Conservation (phyloP, 2,329 filamentous ascomycete species). For the Albophoma yamanashiensis region DNA sequence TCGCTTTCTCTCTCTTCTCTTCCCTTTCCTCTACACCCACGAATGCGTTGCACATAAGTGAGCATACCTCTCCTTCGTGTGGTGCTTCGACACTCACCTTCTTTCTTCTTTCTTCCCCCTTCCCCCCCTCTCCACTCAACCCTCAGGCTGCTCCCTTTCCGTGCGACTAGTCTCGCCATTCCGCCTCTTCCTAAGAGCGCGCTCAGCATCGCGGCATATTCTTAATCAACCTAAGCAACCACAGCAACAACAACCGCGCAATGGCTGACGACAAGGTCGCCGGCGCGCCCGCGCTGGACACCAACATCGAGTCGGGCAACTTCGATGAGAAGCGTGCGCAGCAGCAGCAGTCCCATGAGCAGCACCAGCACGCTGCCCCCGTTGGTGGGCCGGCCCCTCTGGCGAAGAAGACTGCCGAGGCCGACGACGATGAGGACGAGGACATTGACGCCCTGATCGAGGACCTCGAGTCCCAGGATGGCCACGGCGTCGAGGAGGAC, state of each 20-base stretch:
- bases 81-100: constrained; percentile 27
- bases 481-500: constrained; percentile 55
- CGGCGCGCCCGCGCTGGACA: constrained; percentile 48
- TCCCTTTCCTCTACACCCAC: constrained; percentile 33
- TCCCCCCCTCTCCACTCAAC: constrained; percentile 9
- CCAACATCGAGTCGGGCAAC: constrained; percentile 52
- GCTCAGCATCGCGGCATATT: background rate
- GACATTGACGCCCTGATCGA: constrained; percentile 82
- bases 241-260: constrained; percentile 2
- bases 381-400: constrained; percentile 20
- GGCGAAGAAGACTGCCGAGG: constrained; percentile 26
- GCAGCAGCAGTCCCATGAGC: constrained; percentile 6
- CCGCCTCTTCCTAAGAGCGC: background rate
- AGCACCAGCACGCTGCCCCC: constrained; percentile 4
- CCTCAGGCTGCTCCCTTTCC: background rate
- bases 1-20: constrained; percentile 7
- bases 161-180: constrained; percentile 1
- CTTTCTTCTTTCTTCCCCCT: constrained; percentile 6
- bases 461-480: constrained; percentile 76
- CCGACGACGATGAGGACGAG: constrained; percentile 61
- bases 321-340: constrained; percentile 52
- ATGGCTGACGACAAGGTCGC: constrained; percentile 46
- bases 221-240: background rate
- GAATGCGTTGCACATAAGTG: constrained; percentile 35
- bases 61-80: constrained; percentile 34